Conservation (phyloP, 306 rosid species). For the Fragaria ananassa region DNA sequence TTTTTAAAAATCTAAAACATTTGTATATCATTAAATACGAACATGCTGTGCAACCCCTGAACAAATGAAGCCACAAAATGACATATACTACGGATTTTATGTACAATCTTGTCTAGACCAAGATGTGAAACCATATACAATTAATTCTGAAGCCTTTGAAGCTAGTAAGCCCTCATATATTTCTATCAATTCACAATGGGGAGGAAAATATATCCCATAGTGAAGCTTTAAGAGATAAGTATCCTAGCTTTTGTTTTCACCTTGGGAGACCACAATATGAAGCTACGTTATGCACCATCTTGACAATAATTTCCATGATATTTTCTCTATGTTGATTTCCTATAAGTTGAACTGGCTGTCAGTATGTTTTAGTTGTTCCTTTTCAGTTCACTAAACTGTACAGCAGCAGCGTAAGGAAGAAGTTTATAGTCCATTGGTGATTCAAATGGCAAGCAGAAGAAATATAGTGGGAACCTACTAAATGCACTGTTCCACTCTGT, state of each 20-base stretch:
- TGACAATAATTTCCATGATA: slow-evolving; percentile 27
- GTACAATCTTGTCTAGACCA: slow-evolving; percentile 18
- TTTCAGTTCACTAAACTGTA: slow-evolving; percentile 45
- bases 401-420: slow-evolving; percentile 44
- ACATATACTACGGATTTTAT: not conserved
- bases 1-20: not conserved
- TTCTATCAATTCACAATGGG: slow-evolving; percentile 41
- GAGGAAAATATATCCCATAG: slow-evolving; percentile 41
- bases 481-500: slow-evolving; percentile 83
- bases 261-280: slow-evolving; percentile 37
- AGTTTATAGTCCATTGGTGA: slow-evolving; percentile 32
- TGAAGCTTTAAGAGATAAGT: slow-evolving; percentile 32
- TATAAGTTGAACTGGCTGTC: slow-evolving; percentile 31
- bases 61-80: slow-evolving; percentile 1
- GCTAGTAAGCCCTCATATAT: slow-evolving; percentile 30
- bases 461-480: slow-evolving; percentile 76
- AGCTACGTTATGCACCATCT: slow-evolving; percentile 25
- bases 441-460: slow-evolving; percentile 47
- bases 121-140: slow-evolving; percentile 41
- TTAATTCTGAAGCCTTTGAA: slow-evolving; percentile 11
- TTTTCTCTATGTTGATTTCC: slow-evolving; percentile 29
- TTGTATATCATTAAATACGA: not conserved
- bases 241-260: slow-evolving; percentile 40
- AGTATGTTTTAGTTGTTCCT: slow-evolving; percentile 34
- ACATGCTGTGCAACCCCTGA: not conserved